Evolutionary conservation across 306 rosid species (phyloP), one percentile per base, ranked within the genome.

Genomic region (Prunus dulcis): DNA sequence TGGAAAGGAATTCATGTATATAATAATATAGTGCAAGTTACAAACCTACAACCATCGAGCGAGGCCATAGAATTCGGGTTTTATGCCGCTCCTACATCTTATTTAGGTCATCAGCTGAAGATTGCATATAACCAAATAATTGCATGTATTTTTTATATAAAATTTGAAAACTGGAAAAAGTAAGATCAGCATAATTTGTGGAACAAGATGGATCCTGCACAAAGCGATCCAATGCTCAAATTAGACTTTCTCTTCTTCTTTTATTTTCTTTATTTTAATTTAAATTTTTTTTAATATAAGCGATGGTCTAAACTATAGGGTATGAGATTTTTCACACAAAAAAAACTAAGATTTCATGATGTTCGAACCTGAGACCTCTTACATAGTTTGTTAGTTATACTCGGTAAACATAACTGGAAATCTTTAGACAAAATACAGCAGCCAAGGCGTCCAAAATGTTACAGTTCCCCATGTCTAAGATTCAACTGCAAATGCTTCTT

Each of bases 1-100:
- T 58, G 63, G 43, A 32, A 30, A 0, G 6, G 64, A 43, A 10
- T 75, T 45, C 43, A 18, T 63, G 32, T 38, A 71, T 49, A 51
- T 25, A 63, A 13, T 11, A 22, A 3, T 34, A 38, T 53, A 13
- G 55, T 71, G 15, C 12, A 32, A 73, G 56, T 45, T 45, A 30
- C 25, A 23, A 23, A 23, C 25, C 25, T 23, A 23, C 32, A 55
- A 46, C 23, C 11, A 51, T 65, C 63, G 79, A 65, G 68, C 32
- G 18, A 68, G 17, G 58, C 79, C 85, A 57, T 14, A 32, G 27
- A 27, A 57, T 75, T 63, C 61, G 84, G 81, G 69, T 61, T 76
- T 50, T 60, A 66, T 79, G 67, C 43, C 0, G 53, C 22, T 74
- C 65, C 23, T 47, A 41, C 30, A 73, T 67, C 66, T 14, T 57